phyloP scores from a whole-genome alignment of 164 flowering plant species.

The Houttuynia cordata region DNA sequence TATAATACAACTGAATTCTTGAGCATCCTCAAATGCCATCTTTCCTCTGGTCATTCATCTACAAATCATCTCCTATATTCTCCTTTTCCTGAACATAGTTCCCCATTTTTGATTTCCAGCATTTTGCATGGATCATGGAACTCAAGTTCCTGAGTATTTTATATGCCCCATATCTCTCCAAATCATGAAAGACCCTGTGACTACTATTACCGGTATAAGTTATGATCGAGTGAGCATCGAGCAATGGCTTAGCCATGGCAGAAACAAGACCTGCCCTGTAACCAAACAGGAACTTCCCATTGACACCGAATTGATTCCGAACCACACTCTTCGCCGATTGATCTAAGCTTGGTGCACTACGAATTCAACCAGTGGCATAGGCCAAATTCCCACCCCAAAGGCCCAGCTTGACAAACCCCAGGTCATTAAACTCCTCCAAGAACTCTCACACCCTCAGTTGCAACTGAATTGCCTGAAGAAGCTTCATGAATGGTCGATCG shows the following conservation, averaged over 20 bases:
- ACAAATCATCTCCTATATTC: too few relatives aligned
- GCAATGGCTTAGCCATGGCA: conserved; percentile 30
- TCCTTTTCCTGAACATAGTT: too few relatives aligned
- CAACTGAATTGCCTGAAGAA: conserved; percentile 13
- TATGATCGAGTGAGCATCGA: conserved; percentile 65
- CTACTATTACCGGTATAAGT: conserved; percentile 46
- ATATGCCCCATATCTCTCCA: conserved; percentile 64
- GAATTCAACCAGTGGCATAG: conserved; percentile 35
- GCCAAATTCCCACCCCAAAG: conserved; percentile 25
- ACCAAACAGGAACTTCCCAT: conserved; percentile 36
- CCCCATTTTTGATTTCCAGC: too few relatives aligned
- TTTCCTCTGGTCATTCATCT: too few relatives aligned
- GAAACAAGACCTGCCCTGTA: conserved; percentile 40
- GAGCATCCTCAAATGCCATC: too few relatives aligned
- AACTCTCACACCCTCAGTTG: conserved; percentile 14
- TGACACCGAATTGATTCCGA: conserved; percentile 45
- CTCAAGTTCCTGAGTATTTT: conserved; percentile 48
- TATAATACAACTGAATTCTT: too few relatives aligned
- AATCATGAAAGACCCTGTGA: conserved; percentile 73
- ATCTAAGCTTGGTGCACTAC: conserved; percentile 55
- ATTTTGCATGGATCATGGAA: conserved; percentile 5
- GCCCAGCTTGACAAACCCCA: conserved; percentile 22
- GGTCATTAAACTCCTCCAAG: conserved; percentile 22
- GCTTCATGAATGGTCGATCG: conserved; percentile 21
- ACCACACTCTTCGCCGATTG: conserved; percentile 56